These are phyloP conservation scores for Miscanthus lutarioriparius DNA, from an alignment of 176 grass and related monocot genomes.

Conservation along the genomic window DNA sequence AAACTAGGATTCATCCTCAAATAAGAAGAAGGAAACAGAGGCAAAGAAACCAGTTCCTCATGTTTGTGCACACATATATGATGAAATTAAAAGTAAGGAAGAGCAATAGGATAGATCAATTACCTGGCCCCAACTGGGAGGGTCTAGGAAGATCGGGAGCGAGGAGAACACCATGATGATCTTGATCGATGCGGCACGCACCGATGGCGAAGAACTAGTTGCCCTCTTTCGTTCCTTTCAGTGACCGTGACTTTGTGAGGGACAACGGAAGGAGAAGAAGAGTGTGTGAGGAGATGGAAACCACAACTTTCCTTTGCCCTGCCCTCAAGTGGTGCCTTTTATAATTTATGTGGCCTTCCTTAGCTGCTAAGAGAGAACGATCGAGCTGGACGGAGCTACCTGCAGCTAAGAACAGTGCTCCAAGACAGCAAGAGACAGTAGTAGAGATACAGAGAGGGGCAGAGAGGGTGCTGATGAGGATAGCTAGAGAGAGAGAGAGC, in stretches of 20 bases:
- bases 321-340: conserved; percentile 45
- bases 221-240: background rate
- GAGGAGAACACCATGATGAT: conserved; percentile 92
- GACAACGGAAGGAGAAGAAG: background rate
- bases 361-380: conserved; percentile 57
- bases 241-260: background rate
- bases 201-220: background rate
- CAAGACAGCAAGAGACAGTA: conserved; percentile 23
- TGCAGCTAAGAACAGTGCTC: conserved; percentile 11
- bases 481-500: conserved; percentile 12
- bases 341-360: conserved; percentile 65
- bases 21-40: background rate
- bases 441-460: background rate
- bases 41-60: background rate
- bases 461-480: conserved; percentile 23
- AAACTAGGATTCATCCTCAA: background rate
- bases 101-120: background rate
- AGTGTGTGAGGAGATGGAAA: conserved; percentile 23
- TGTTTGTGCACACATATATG: conserved; percentile 3
- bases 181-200: background rate
- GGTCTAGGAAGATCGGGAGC: conserved; percentile 81
- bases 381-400: conserved; percentile 15
- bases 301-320: conserved; percentile 32
- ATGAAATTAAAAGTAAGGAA: background rate
- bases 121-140: conserved; percentile 96